These are phyloP conservation scores for Isabelozyma pseudorhagii DNA, from an alignment of 805 yeast species.

Conservation along the genomic window DNA sequence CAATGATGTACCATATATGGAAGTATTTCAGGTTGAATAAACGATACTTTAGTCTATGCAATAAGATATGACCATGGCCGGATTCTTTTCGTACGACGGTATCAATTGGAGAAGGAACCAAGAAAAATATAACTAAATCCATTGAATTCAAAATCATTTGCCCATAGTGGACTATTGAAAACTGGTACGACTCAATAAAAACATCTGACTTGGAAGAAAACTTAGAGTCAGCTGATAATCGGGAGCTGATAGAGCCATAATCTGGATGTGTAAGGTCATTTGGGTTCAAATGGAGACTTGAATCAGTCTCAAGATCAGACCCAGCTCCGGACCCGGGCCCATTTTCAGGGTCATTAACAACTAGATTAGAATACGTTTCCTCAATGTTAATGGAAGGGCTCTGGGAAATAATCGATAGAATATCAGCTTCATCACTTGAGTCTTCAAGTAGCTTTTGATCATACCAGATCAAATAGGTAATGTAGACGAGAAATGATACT, in stretches of 20 bases:
- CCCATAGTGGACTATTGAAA: background rate
- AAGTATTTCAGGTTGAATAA: background rate
- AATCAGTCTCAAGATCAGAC: background rate
- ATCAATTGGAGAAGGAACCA: constrained; percentile 1
- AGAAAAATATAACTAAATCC: constrained; percentile 1
- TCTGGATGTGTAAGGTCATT: background rate
- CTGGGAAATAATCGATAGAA: background rate
- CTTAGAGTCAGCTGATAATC: background rate
- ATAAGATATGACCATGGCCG: background rate
- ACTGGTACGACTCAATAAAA: background rate
- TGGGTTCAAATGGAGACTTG: background rate
- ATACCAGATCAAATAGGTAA: constrained; percentile 16
- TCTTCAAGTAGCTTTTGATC: constrained; percentile 6
- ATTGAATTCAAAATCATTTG: constrained; percentile 1
- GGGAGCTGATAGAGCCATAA: background rate
- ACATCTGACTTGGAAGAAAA: background rate
- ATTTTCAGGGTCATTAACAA: background rate
- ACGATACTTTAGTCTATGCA: background rate
- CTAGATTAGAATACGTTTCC: background rate
- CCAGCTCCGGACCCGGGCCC: background rate
- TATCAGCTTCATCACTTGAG: background rate
- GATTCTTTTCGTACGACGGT: background rate
- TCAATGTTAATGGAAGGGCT: background rate
- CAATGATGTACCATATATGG: background rate
- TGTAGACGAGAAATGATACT: constrained; percentile 19